Conservation (phyloP, 2,329 filamentous ascomycete species). For the Aspergillus clavatus region DNA sequence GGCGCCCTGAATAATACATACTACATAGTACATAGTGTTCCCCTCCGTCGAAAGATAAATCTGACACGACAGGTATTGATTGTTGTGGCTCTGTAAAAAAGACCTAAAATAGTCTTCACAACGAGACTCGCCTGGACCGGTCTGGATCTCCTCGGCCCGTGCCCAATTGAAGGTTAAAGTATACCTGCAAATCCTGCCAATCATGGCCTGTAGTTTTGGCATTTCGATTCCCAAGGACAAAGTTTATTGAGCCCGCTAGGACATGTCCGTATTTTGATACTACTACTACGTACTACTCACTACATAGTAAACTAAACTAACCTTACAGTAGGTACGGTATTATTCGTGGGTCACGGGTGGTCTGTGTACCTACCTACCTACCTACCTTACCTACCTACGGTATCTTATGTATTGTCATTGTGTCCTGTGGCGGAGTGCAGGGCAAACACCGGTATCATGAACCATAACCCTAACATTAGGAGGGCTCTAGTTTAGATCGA, state of each 20-base stretch:
- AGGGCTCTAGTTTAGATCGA: too few species aligned
- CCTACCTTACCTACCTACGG: too few species aligned
- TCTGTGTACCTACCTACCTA: too few species aligned
- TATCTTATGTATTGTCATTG: too few species aligned
- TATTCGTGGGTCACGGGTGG: too few species aligned
- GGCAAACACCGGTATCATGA: too few species aligned
- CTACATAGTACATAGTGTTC: background rate
- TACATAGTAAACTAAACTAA: background rate
- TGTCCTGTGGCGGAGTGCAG: too few species aligned
- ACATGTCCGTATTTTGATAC: background rate
- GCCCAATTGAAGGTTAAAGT: background rate
- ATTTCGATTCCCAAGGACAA: background rate
- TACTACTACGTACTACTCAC: background rate
- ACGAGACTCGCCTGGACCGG: slow-evolving; percentile 6
- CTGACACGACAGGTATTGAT: too few species aligned
- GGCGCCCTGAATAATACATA: background rate
- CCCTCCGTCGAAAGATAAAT: too few species aligned
- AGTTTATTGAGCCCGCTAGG: background rate
- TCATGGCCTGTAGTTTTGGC: background rate
- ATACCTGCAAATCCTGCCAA: background rate
- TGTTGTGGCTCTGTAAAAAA: background rate
- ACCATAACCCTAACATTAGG: too few species aligned
- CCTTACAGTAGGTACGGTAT: too few species aligned
- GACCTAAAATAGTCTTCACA: background rate
- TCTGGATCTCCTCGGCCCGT: slow-evolving; percentile 5